phyloP scores from a whole-genome alignment of 1,284 basidiomycete genomes.

The Vanrija humicola region DNA sequence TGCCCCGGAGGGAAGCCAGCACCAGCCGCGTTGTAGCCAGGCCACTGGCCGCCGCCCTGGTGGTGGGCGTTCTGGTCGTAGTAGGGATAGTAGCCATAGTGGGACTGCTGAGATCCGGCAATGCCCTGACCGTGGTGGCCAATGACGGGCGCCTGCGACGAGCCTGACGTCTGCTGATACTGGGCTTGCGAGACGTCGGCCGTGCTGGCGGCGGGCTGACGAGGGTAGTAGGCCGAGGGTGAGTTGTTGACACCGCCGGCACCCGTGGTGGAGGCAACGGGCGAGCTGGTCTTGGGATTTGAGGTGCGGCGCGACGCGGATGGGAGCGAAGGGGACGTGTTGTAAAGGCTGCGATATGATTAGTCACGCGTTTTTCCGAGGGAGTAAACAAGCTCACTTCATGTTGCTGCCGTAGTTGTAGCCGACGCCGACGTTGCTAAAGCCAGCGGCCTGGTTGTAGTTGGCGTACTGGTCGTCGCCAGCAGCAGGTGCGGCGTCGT shows the following conservation, averaged over 20 bases:
- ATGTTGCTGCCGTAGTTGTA: constrained; percentile 20
- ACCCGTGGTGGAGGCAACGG: constrained; percentile 3
- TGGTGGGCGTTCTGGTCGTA: constrained; percentile 12
- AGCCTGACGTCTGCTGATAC: constrained; percentile 14
- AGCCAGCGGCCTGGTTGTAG: constrained; percentile 17
- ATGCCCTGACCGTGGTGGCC: not conserved
- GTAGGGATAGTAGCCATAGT: constrained; percentile 16
- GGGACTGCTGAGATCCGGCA: constrained; percentile 2
- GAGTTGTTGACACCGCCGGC: constrained; percentile 21
- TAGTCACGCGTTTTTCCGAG: no score
- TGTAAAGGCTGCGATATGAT: constrained; percentile 17
- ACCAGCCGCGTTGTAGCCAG: constrained; percentile 5
- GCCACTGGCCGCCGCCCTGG: constrained; percentile 13
- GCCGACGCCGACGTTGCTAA: constrained; percentile 21
- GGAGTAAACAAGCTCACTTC: constrained; percentile 19
- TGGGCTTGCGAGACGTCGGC: constrained; percentile 14
- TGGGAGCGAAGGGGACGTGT: constrained; percentile 22
- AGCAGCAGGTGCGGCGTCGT: constrained; percentile 14
- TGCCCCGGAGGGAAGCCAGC: not conserved
- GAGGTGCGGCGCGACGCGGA: constrained; percentile 30
- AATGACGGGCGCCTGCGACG: not conserved
- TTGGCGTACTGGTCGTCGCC: constrained; percentile 22
- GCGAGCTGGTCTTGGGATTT: constrained; percentile 23
- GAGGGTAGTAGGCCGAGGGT: constrained; percentile 29
- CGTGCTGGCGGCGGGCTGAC: constrained; percentile 1